Conservation (phyloP, 441 rosid species). For the Geranium incanum region DNA sequence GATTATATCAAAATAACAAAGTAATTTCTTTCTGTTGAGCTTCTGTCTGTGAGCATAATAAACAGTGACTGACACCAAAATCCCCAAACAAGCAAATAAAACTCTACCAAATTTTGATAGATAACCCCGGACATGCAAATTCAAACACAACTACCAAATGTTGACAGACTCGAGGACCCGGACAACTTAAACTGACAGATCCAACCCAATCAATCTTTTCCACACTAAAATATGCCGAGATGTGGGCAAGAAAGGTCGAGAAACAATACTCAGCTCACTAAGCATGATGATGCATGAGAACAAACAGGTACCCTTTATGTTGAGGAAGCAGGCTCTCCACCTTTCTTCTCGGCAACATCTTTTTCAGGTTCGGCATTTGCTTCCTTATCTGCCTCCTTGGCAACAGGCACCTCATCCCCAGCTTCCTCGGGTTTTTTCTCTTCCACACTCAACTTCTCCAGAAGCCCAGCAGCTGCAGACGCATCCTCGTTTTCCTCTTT, state of each 20-base stretch:
- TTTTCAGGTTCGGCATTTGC: slow-evolving; percentile 20
- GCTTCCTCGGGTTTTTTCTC: slow-evolving; percentile 46
- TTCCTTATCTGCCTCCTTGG: slow-evolving; percentile 28
- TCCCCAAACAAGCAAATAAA: background rate
- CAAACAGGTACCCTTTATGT: slow-evolving; percentile 24
- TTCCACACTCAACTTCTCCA: slow-evolving; percentile 62
- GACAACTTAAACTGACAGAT: slow-evolving; percentile 27
- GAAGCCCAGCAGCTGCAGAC: slow-evolving; percentile 51
- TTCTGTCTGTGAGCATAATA: background rate
- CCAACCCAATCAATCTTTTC: slow-evolving; percentile 20
- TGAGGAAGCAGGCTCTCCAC: slow-evolving; percentile 36
- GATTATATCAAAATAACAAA: background rate
- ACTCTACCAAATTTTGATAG: background rate
- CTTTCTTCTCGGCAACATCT: slow-evolving; percentile 39
- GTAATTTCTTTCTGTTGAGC: slow-evolving; percentile 1
- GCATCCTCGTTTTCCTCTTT: slow-evolving; percentile 67
- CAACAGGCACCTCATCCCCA: slow-evolving; percentile 29
- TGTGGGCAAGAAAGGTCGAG: slow-evolving; percentile 18
- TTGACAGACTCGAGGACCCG: slow-evolving; percentile 30
- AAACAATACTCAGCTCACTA: slow-evolving; percentile 19
- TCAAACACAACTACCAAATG: slow-evolving; percentile 21
- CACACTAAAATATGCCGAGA: slow-evolving; percentile 15
- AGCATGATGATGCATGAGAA: slow-evolving; percentile 7
- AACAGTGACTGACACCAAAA: slow-evolving; percentile 3
- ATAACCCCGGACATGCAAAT: slow-evolving; percentile 18